phyloP scores from a whole-genome alignment of 306 rosid species.

The Hippophae tibetana region DNA sequence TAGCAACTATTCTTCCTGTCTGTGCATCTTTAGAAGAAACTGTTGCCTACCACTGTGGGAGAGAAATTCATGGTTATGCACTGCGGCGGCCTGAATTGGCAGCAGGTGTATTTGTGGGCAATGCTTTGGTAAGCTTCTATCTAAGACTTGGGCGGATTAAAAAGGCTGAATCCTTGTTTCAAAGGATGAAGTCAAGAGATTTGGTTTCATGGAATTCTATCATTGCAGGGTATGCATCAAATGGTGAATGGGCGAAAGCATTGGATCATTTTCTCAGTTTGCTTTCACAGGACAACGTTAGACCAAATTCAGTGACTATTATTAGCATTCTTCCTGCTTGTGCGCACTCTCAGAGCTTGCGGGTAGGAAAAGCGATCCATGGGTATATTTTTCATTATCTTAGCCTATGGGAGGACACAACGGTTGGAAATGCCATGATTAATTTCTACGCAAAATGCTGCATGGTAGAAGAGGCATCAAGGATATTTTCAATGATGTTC shows the following conservation, averaged over 20 bases:
- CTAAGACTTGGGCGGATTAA: constrained; percentile 43
- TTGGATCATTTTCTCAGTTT: constrained; percentile 44
- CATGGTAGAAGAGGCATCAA: constrained; percentile 35
- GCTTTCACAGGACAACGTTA: constrained; percentile 23
- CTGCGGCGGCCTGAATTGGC: constrained; percentile 41
- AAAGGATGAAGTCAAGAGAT: constrained; percentile 57
- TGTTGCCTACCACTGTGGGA: constrained; percentile 43
- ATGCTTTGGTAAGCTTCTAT: constrained; percentile 78
- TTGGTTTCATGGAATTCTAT: constrained; percentile 88
- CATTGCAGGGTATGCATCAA: constrained; percentile 59
- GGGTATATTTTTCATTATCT: constrained; percentile 48
- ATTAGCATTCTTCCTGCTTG: constrained; percentile 72
- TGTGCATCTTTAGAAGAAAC: constrained; percentile 42
- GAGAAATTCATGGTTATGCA: constrained; percentile 62
- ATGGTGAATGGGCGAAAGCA: constrained; percentile 69
- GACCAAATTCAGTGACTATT: constrained; percentile 63
- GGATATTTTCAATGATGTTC: constrained; percentile 41
- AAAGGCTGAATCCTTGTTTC: constrained; percentile 55
- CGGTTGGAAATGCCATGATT: constrained; percentile 67
- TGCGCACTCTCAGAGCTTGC: constrained; percentile 35
- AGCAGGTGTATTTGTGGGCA: constrained; percentile 50
- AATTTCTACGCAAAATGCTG: constrained; percentile 68
- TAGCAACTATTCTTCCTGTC: constrained; percentile 61
- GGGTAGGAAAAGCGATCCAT: constrained; percentile 58
- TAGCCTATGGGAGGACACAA: constrained; percentile 36